These are phyloP conservation scores for Sisymbrium altissimum DNA, from an alignment of 345 rosid genomes.

Conservation along the genomic window DNA sequence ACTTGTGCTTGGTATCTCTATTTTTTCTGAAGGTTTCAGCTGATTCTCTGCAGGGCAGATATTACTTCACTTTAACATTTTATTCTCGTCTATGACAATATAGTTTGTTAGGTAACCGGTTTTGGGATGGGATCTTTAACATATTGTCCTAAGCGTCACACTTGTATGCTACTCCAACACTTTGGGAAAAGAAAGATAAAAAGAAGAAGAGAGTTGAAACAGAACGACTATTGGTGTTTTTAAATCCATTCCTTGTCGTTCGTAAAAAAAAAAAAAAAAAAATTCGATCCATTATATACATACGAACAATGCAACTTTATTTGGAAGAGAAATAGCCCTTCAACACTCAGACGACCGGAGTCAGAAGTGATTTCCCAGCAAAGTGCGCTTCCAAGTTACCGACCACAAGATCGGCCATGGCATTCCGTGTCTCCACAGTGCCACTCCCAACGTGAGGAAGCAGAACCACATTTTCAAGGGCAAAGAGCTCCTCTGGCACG, in stretches of 20 bases:
- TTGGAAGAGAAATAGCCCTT: neutral
- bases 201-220: neutral
- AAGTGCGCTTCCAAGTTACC: conserved; percentile 55
- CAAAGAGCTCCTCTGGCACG: conserved; percentile 54
- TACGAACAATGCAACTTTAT: conserved; percentile 1
- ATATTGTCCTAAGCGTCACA: neutral
- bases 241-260: neutral
- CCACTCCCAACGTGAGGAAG: conserved; percentile 67
- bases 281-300: too few relatives aligned
- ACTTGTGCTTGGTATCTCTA: neutral
- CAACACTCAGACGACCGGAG: conserved; percentile 46
- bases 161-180: neutral
- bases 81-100: neutral
- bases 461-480: conserved; percentile 63
- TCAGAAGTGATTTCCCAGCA: conserved; percentile 39
- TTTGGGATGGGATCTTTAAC: neutral
- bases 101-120: neutral
- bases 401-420: conserved; percentile 55
- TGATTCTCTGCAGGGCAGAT: neutral
- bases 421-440: conserved; percentile 48
- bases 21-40: neutral
- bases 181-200: neutral
- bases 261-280: too few relatives aligned
- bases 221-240: neutral
- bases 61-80: neutral